Evolutionary conservation across 352 stramenopile species (phyloP), one percentile per base, ranked within the genome.

Genomic region (Aphanomyces stellatus): DNA sequence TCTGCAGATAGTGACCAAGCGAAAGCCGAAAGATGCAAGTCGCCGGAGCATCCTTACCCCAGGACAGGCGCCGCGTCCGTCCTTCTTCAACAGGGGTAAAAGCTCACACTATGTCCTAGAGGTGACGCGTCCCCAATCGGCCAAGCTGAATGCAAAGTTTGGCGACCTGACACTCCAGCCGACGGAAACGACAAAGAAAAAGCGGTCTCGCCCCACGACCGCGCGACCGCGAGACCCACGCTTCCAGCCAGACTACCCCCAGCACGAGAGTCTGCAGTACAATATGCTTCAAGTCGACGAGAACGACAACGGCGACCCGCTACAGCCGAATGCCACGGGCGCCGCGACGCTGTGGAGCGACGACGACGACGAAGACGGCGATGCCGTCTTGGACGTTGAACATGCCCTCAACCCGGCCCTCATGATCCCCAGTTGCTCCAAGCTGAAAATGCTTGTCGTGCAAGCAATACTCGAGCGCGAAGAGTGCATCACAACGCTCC

Each of bases 401-500:
- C 10, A 22, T 24, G 15, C n/a, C 19, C 4, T n/a, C 25, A 13
- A 33, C 5, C n/a, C 13, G 11, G 1, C 15, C 11, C 19, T 57
- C 30, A 13, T 13, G 22, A 22, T 19, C 27, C 27, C 35, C 11
- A 55, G 28, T 27, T 51, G 17, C 11, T 67, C 60, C 10, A 28
- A 67, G 17, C n/a, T 67, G 15, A 67, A 67, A 22, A 25, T 67
- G 28, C 22, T 31, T 4, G 48, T 67, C 19, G 19, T 67, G 43
- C 60, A 67, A 28, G 13, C 48, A 25, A 67, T 67, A 3, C 24
- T 67, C 31, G 40, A 67, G 24, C 43, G 60, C n/a, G 60, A 67
- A 34, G 46, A 67, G 34, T 67, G 60, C 37, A 33, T 67, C 2
- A 17, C 60, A 4, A 51, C 48, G 34, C 37, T 67, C 30, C 19